Evolutionary conservation across 257 asterid species (phyloP).

Genomic region (Coffea eugenioides): DNA sequence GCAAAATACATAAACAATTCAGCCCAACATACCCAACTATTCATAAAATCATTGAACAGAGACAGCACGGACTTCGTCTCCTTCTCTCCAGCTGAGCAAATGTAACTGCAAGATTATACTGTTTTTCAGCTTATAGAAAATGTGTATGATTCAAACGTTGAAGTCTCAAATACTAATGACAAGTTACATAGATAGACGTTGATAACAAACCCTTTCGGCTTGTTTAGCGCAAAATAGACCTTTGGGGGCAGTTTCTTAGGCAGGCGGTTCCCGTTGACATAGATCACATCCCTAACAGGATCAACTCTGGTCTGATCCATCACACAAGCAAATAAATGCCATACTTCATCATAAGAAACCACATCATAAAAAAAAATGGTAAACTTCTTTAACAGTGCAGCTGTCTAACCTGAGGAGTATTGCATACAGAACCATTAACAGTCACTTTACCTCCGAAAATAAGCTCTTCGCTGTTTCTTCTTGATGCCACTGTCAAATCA

Average conservation of each 20-base stretch:
- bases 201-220: conserved; percentile 90
- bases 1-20: not conserved
- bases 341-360: not conserved
- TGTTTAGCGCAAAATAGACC: conserved; percentile 91
- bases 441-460: conserved; percentile 89
- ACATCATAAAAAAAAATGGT: too few relatives aligned
- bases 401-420: conserved; percentile 74
- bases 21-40: conserved; percentile 65
- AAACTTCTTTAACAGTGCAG: not conserved
- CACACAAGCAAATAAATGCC: conserved; percentile 21
- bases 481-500: conserved; percentile 74
- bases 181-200: conserved; percentile 18
- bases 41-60: conserved; percentile 73
- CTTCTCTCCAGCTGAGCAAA: conserved; percentile 92
- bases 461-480: conserved; percentile 95
- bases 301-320: conserved; percentile 84
- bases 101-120: conserved; percentile 57
- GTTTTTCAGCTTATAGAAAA: conserved; percentile 24
- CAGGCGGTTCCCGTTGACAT: conserved; percentile 82
- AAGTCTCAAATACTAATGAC: conserved; percentile 6
- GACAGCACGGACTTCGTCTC: conserved; percentile 79
- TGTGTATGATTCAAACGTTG: not conserved
- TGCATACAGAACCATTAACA: conserved; percentile 92
- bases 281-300: conserved; percentile 81
- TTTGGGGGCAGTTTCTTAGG: conserved; percentile 89